Evolutionary conservation across 352 stramenopile genomes (phyloP).

Genomic region (Phytophthora hybrid): DNA sequence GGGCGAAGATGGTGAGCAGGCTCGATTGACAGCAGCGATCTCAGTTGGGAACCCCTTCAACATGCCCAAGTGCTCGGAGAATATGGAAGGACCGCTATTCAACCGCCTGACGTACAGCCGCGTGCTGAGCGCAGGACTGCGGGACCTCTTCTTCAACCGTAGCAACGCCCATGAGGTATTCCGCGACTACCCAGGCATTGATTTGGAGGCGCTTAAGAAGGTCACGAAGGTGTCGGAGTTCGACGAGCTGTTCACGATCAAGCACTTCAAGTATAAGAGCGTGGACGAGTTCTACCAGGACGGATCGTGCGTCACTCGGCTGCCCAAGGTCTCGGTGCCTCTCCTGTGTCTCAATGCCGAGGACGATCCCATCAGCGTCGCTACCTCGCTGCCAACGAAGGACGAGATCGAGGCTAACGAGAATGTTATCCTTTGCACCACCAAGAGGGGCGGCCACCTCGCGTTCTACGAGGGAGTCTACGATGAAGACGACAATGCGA

Average conservation of each 20-base stretch:
- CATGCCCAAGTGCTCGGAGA: slow-evolving; percentile 54
- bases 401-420: slow-evolving; percentile 41
- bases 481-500: slow-evolving; percentile 11
- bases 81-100: slow-evolving; percentile 55
- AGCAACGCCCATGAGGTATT: slow-evolving; percentile 71
- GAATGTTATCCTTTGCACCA: slow-evolving; percentile 60
- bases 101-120: slow-evolving; percentile 69
- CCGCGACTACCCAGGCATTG: slow-evolving; percentile 47
- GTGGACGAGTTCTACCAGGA: slow-evolving; percentile 58
- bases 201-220: slow-evolving; percentile 38
- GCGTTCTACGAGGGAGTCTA: slow-evolving; percentile 51
- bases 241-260: slow-evolving; percentile 69
- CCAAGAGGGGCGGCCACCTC: slow-evolving; percentile 56
- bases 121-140: slow-evolving; percentile 54
- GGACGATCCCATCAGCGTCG: slow-evolving; percentile 64
- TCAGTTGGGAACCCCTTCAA: slow-evolving; percentile 80
- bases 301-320: slow-evolving; percentile 43
- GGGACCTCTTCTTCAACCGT: slow-evolving; percentile 61
- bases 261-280: slow-evolving; percentile 59
- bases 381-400: slow-evolving; percentile 23
- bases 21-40: slow-evolving; percentile 54
- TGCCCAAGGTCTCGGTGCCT: slow-evolving; percentile 50
- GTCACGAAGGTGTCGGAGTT: slow-evolving; percentile 28
- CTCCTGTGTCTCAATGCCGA: slow-evolving; percentile 61
- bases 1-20: slow-evolving; percentile 55